Conservation (phyloP, 2,329 filamentous ascomycete species). For the Penicillium sp. region DNA sequence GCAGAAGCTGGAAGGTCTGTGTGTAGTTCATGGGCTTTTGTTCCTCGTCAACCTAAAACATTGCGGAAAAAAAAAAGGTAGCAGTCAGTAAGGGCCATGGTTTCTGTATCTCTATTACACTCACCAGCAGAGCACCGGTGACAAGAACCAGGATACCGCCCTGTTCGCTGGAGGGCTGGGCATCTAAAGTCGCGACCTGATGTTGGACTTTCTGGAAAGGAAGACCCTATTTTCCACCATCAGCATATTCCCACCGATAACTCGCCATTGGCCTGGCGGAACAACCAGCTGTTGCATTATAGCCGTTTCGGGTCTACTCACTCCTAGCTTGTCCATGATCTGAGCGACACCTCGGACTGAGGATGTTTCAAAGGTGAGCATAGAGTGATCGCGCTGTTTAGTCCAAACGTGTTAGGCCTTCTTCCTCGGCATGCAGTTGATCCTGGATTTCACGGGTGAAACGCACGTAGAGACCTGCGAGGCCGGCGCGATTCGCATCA, state of each 20-base stretch:
- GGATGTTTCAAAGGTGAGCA: slow-evolving; percentile 87
- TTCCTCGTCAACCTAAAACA: slow-evolving; percentile 77
- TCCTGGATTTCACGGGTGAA: not conserved
- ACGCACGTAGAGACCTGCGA: slow-evolving; percentile 81
- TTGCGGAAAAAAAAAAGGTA: not conserved
- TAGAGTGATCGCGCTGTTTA: slow-evolving; percentile 75
- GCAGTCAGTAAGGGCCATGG: not conserved
- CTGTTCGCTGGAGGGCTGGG: slow-evolving; percentile 72
- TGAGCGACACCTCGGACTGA: slow-evolving; percentile 65
- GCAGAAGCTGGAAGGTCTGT: slow-evolving; percentile 84
- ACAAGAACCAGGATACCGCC: slow-evolving; percentile 84
- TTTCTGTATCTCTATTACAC: slow-evolving; percentile 32
- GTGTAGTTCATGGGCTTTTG: slow-evolving; percentile 87
- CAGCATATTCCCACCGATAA: slow-evolving; percentile 8
- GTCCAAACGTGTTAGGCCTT: slow-evolving; percentile 15
- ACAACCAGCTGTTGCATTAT: not conserved
- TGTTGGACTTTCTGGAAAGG: slow-evolving; percentile 84
- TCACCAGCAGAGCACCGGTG: slow-evolving; percentile 82
- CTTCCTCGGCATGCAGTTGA: not conserved
- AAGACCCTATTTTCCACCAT: slow-evolving; percentile 60
- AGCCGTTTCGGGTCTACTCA: slow-evolving; percentile 53
- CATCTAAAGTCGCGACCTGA: slow-evolving; percentile 76
- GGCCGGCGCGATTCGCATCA: slow-evolving; percentile 69
- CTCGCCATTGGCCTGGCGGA: not conserved
- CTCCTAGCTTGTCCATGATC: slow-evolving; percentile 82